Evolutionary conservation across 257 asterid genomes (phyloP).

Genomic region (Solanum megistacrolobum): DNA sequence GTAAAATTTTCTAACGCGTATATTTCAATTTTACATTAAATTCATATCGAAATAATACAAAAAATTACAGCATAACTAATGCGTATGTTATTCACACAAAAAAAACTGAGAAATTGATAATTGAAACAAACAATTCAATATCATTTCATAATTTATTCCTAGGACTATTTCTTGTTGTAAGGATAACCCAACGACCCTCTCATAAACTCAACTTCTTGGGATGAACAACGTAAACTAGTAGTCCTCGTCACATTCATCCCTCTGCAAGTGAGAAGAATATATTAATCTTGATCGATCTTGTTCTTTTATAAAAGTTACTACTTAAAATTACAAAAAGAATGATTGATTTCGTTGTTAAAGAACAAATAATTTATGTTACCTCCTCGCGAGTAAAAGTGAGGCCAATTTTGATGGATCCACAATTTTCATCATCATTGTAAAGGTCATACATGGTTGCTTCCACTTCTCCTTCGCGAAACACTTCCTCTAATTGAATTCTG

Average conservation of each 20-base stretch:
- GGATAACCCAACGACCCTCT: not conserved
- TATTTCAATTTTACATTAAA: not conserved
- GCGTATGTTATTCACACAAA: not conserved
- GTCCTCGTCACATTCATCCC: not conserved
- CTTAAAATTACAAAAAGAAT: not conserved
- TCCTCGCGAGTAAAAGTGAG: not conserved
- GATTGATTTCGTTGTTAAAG: not conserved
- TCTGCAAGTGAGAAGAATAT: not conserved
- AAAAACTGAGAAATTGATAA: not conserved
- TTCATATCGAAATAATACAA: not conserved
- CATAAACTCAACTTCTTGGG: not conserved
- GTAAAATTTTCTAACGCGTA: not conserved
- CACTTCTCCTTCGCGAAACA: not conserved
- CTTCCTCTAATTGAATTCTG: not conserved
- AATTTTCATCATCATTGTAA: not conserved
- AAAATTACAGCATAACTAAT: not conserved
- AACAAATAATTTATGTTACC: not conserved
- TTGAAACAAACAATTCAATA: not conserved
- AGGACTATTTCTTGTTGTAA: not conserved
- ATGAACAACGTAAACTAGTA: not conserved
- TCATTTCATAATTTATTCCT: not conserved
- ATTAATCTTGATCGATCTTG: not conserved
- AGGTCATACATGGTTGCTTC: not conserved
- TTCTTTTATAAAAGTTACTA: not conserved
- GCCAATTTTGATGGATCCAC: not conserved